A percentile compares a stretch with the other conserved stretches of the same genome.
Conservation (phyloP, 2,329 filamentous ascomycete species). For the Sordariomycetes sp. region DNA sequence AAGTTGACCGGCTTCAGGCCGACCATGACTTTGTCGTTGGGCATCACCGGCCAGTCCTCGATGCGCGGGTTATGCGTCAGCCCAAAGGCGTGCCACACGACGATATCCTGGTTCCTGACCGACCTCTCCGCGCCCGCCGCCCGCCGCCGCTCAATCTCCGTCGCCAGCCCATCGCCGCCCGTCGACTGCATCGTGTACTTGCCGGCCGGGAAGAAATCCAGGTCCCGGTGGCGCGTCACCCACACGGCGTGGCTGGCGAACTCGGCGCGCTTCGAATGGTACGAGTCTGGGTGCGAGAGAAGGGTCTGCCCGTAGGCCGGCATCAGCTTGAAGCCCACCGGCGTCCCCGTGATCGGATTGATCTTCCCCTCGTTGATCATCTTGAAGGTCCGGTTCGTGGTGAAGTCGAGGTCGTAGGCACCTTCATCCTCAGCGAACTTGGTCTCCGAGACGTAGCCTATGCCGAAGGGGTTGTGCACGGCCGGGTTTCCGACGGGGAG, state of each 20-base stretch:
- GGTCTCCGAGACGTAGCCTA: constrained; percentile 30
- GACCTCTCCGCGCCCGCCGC: constrained; percentile 23
- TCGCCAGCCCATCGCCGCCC: constrained; percentile 26
- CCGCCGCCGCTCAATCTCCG: constrained; percentile 23
- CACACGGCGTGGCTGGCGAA: constrained; percentile 32
- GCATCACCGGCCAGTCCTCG: constrained; percentile 63
- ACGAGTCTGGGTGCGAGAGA: constrained; percentile 25
- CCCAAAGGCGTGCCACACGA: constrained; percentile 47
- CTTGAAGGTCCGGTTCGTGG: constrained; percentile 36
- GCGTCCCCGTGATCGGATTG: constrained; percentile 30
- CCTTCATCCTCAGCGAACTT: constrained; percentile 29
- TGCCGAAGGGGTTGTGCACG: constrained; percentile 39
- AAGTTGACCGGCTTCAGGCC: constrained; percentile 42
- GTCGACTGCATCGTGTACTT: constrained; percentile 35
- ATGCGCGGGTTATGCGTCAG: constrained; percentile 55
- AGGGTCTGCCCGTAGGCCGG: constrained; percentile 30
- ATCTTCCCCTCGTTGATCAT: constrained; percentile 31
- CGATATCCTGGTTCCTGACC: constrained; percentile 37
- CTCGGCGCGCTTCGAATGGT: constrained; percentile 27
- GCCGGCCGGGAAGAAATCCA: constrained; percentile 30
- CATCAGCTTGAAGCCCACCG: constrained; percentile 34
- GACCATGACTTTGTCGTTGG: constrained; percentile 43
- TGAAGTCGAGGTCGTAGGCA: constrained; percentile 37
- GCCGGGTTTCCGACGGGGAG: constrained; percentile 31
- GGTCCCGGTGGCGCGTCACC: constrained; percentile 31